phyloP scores from a whole-genome alignment of 768 basidiomycete species.

The Pleurotus cornucopiae region DNA sequence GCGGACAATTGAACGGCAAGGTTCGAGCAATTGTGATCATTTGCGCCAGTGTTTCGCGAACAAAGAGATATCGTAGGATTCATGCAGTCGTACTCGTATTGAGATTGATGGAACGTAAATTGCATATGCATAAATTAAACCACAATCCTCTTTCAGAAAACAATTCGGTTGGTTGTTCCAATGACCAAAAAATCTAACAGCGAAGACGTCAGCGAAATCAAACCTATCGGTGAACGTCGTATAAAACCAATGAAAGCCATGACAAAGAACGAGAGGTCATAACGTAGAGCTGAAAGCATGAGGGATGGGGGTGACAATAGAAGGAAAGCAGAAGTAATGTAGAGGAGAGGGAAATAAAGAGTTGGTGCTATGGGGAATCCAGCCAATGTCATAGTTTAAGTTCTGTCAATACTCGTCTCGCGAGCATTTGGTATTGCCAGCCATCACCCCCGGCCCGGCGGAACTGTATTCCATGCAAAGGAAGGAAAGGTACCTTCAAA shows the following conservation, averaged over 20 bases:
- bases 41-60: too few species aligned
- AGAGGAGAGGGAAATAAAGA: constrained; percentile 11
- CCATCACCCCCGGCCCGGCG: constrained; percentile 85
- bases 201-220: background rate
- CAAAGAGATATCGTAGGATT: too few species aligned
- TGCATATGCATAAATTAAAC: constrained; percentile 6
- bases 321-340: constrained; percentile 1
- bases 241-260: background rate
- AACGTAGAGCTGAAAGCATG: constrained; percentile 1
- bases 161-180: background rate
- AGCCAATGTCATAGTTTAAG: constrained; percentile 63
- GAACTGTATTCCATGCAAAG: constrained; percentile 94
- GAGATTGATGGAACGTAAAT: background rate
- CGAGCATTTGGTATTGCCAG: constrained; percentile 98
- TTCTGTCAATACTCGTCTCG: constrained; percentile 81
- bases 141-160: constrained; percentile 1
- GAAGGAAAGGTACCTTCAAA: constrained; percentile 82
- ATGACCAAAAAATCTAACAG: constrained; percentile 6
- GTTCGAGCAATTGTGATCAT: too few species aligned
- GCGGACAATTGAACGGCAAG: too few species aligned
- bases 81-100: too few species aligned
- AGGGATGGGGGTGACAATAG: background rate
- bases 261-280: background rate
- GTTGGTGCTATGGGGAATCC: background rate
- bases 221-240: background rate